Evolutionary conservation across 1,284 basidiomycete species (phyloP).

Genomic region (Tylopilus orsonianus): DNA sequence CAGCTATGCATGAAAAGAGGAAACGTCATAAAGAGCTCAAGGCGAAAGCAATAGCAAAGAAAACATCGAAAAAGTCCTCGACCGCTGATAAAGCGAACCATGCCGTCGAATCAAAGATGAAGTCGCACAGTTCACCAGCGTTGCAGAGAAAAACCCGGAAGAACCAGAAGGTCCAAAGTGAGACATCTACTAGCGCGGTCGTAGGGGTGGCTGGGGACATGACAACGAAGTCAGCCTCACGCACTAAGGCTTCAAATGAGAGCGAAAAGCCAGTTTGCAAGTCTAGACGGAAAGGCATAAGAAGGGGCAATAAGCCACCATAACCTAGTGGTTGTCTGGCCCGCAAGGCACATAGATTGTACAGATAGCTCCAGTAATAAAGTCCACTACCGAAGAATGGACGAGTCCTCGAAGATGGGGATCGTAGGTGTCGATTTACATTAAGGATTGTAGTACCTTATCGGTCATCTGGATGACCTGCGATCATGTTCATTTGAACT

Average conservation of each 20-base stretch:
- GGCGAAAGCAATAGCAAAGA: constrained; percentile 30
- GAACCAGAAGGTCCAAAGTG: constrained; percentile 15
- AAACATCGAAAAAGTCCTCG: constrained; percentile 8
- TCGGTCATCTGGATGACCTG: constrained; percentile 76
- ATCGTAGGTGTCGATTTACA: constrained; percentile 33
- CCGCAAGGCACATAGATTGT: constrained; percentile 5
- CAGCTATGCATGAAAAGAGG: constrained; percentile 40
- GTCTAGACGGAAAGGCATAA: constrained; percentile 1
- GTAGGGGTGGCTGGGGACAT: neutral
- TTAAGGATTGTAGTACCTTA: constrained; percentile 56
- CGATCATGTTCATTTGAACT: constrained; percentile 6
- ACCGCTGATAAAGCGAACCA: neutral
- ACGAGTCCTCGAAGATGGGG: constrained; percentile 4
- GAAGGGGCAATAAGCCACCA: constrained; percentile 2
- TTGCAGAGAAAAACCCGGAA: constrained; percentile 14
- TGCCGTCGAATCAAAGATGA: neutral
- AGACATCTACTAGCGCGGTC: neutral
- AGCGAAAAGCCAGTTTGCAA: constrained; percentile 7
- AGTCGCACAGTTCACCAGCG: neutral
- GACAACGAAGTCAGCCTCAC: constrained; percentile 3
- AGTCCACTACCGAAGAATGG: constrained; percentile 9
- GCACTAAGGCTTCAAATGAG: neutral
- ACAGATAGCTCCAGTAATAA: constrained; percentile 12
- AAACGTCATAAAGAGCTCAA: constrained; percentile 37
- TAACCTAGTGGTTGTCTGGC: constrained; percentile 9